These are phyloP conservation scores for Boletus insuetus DNA, from an alignment of 768 basidiomycete genomes.

Conservation along the genomic window DNA sequence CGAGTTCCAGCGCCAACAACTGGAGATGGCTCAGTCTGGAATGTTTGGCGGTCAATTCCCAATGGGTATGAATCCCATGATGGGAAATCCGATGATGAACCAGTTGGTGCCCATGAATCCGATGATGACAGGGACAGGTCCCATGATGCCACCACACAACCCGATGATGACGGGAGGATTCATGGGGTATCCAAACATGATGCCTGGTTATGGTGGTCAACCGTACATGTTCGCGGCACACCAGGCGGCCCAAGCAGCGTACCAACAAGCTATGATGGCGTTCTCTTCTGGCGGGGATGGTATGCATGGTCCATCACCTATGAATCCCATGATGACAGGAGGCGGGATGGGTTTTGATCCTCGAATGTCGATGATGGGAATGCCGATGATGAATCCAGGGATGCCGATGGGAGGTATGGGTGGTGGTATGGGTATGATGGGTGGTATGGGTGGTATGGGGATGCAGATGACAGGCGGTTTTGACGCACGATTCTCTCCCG, in stretches of 20 bases:
- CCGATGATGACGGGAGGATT: constrained; percentile 54
- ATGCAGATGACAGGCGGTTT: constrained; percentile 67
- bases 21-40: constrained; percentile 86
- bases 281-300: constrained; percentile 72
- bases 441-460: constrained; percentile 41
- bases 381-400: constrained; percentile 60
- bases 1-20: constrained; percentile 82
- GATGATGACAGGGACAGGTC: constrained; percentile 54
- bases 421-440: constrained; percentile 41
- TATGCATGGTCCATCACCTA: constrained; percentile 35
- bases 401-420: constrained; percentile 43
- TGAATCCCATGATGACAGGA: constrained; percentile 60
- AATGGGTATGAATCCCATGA: constrained; percentile 63
- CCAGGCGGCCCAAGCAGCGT: constrained; percentile 77
- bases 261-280: constrained; percentile 87
- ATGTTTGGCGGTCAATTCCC: constrained; percentile 56
- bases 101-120: constrained; percentile 50
- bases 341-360: constrained; percentile 61
- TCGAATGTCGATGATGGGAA: constrained; percentile 80
- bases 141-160: constrained; percentile 48
- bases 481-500: constrained; percentile 54
- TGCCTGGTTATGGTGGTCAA: constrained; percentile 50
- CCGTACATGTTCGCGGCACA: constrained; percentile 87
- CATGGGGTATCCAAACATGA: constrained; percentile 41
- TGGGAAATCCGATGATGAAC: constrained; percentile 61